Conservation (phyloP, 257 asterid genomes). For the Fraxinus anomala region DNA sequence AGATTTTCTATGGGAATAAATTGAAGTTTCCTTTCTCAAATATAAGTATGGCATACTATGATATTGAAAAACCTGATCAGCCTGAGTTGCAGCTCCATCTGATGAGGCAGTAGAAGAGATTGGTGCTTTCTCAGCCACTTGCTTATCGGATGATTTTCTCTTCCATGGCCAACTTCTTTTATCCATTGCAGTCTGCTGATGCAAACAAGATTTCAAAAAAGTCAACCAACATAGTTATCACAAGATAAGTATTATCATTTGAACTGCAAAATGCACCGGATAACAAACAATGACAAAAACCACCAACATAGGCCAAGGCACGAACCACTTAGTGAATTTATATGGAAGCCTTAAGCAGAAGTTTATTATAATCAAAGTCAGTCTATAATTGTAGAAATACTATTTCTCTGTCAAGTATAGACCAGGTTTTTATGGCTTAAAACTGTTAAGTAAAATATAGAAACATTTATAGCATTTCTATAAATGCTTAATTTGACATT, state of each 20-base stretch:
- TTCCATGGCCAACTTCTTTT: constrained; percentile 98
- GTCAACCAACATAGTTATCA: neutral
- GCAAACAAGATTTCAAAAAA: constrained; percentile 10
- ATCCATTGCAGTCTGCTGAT: constrained; percentile 61
- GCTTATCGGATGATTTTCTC: constrained; percentile 90
- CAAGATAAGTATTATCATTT: neutral
- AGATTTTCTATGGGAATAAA: neutral
- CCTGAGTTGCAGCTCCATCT: constrained; percentile 44
- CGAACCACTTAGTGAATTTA: constrained; percentile 9
- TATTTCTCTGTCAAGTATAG: constrained; percentile 7
- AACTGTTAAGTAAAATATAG: neutral
- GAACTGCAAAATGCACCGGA: constrained; percentile 15
- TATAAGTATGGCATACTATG: constrained; percentile 8
- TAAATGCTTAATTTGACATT: neutral
- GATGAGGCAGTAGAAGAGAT: constrained; percentile 49
- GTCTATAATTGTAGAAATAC: neutral
- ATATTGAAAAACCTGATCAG: constrained; percentile 56
- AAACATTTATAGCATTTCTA: neutral
- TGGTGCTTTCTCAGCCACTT: constrained; percentile 51
- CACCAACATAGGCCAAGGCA: constrained; percentile 16
- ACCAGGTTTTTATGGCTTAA: constrained; percentile 4
- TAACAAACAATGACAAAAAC: neutral
- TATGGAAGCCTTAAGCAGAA: constrained; percentile 10
- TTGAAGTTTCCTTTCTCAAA: neutral
- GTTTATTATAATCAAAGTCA: constrained; percentile 3